Evolutionary conservation across 2,329 filamentous ascomycete species (phyloP), one percentile per base, ranked within the genome.

Genomic region (Aspergillus tamarii): DNA sequence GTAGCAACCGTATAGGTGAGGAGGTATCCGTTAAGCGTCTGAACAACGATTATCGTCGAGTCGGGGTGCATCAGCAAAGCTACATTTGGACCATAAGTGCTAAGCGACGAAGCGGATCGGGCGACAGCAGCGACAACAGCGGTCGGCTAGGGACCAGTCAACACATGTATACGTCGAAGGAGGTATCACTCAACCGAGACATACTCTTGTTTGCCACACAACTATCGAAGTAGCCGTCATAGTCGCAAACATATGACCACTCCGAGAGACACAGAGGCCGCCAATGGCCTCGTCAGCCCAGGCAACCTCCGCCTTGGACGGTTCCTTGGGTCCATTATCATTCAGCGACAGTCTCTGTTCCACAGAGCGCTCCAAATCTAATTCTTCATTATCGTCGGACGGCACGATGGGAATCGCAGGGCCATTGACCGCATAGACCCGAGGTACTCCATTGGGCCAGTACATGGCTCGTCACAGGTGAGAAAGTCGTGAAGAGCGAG

Each of bases 171-270:
- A 65, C 60, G 52, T 55, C 62, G 50, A 53, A 52, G 16, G 12
- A 64, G n/a, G 50, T 56, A 60, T 64, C 39, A 60, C 56, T 21
- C 50, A 8, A 50, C 23, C 55, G 56, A 54, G 50, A 72, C 83
- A 64, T 84, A 93, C 93, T 86, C 94, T 94, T 61, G 92, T 94
- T 81, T 99, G 95, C 95, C 95, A 99, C 69, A 99, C 85, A n/a
- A 91, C 93, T 77, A 99, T 88, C 14, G 91, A 91, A 2, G 91
- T 91, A 6, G 87, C 82, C 0, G 94, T 97, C 74, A 97, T 92
- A 54, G 93, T 93, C 58, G 92, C 92, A 79, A 99, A 97, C 66
- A 91, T 81, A 72, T 94, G 90, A 46, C 94, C 94, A 61, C 87
- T 89, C 52, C 94, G 88, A 2, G 94, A 91, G 46, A 93, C 87